Base-by-base conservation (phyloP, 768 basidiomycete genomes). In the Collybia nuda region DNA sequence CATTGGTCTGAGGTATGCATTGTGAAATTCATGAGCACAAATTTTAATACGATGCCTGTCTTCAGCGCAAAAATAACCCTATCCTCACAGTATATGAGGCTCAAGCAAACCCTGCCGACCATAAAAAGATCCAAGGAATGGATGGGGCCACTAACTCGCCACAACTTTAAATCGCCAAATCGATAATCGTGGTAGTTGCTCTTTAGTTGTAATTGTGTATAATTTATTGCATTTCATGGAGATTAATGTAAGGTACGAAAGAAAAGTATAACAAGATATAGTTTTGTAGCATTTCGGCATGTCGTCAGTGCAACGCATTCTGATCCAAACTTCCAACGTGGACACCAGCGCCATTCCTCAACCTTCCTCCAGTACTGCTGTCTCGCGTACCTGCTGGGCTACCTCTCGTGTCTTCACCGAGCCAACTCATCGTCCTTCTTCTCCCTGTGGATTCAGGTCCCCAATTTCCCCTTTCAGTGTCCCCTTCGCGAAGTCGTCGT, bases 81-180 rank as follows among this genome's bases (percentile, higher is more conserved):
- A 78, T 91, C 35, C 80, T 95, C 48, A 86, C 92, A 0, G 84
- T 96, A 11, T 97, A 96, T 59, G 94, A 97, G 67, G 70, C 88
- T 0, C 87, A 89, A 56, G 89, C 94, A 7, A 93, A 93, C 56
- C 72, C 88, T 24, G 88, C 91, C 1, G 94, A 96, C 63, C 94
- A 96, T 57, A 77, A 84, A 53, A 93, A 91, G 69, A 88, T 93
- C 42, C 84, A 83, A 60, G 90, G 91, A n/a, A 85, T 80, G 40
- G 84, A 85, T 29, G 82, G 84, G 7, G 75, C 72, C 52, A 73
- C 81, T 55, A 81, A 67, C 52, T 64, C 73, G 32, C 74, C 82
- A 6, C 76, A 76, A 40, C 55, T 56, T 46, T 66, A 57, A 59
- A 22, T 42, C 15, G 26, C 21, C 23, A 36, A 32, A 24, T 44